phyloP scores from a whole-genome alignment of 441 rosid species.

The Gossypium davidsonii region DNA sequence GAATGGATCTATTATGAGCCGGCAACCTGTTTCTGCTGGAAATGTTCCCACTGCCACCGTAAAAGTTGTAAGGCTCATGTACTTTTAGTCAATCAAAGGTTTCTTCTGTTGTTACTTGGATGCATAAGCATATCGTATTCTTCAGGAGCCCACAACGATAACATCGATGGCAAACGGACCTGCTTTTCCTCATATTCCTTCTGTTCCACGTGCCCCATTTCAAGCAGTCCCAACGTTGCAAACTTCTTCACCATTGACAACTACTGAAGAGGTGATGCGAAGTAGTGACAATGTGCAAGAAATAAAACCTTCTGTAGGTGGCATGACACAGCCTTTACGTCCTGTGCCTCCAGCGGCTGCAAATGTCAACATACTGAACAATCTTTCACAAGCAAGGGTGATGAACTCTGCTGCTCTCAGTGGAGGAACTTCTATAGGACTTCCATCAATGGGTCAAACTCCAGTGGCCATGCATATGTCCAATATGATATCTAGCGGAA shows the following conservation, averaged over 20 bases:
- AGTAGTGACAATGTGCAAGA: conserved; percentile 58
- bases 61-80: conserved; percentile 67
- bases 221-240: conserved; percentile 71
- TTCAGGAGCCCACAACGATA: conserved; percentile 81
- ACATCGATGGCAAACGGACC: conserved; percentile 58
- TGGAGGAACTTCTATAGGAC: conserved; percentile 81
- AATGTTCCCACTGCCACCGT: conserved; percentile 72
- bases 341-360: conserved; percentile 59
- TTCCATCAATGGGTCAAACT: conserved; percentile 67
- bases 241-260: conserved; percentile 74
- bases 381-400: conserved; percentile 84
- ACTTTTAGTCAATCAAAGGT: conserved; percentile 16
- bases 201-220: conserved; percentile 66
- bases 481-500: conserved; percentile 93
- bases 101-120: conserved; percentile 12
- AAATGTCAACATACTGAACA: conserved; percentile 82
- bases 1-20: conserved; percentile 59
- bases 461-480: conserved; percentile 95
- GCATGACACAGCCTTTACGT: conserved; percentile 60
- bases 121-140: conserved; percentile 12
- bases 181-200: conserved; percentile 55
- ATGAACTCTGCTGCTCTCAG: conserved; percentile 82
- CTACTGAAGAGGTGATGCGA: conserved; percentile 68
- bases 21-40: conserved; percentile 66
- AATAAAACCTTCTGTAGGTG: conserved; percentile 70